phyloP scores from a whole-genome alignment of 495 filamentous ascomycete genomes.

The Cudoniella acicularis region DNA sequence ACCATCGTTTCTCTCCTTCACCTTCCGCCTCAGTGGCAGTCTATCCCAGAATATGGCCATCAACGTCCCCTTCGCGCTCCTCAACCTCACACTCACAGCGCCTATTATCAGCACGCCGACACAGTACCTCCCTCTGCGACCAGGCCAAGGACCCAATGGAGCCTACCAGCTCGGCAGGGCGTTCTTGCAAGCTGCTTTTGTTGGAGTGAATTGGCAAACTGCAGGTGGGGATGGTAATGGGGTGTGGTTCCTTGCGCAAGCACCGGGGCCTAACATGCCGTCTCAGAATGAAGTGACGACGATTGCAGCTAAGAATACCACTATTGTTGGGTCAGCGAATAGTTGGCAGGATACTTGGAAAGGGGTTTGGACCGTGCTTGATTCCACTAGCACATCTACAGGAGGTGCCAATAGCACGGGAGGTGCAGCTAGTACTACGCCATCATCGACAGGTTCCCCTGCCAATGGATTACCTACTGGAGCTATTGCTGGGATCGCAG shows the following conservation, averaged over 20 bases:
- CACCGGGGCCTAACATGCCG: slow-evolving; percentile 41
- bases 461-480: too few relatives aligned
- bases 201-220: slow-evolving; percentile 44
- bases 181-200: slow-evolving; percentile 55
- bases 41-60: slow-evolving; percentile 36
- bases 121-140: slow-evolving; percentile 51
- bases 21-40: slow-evolving; percentile 29
- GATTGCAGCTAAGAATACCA: slow-evolving; percentile 16
- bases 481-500: too few relatives aligned
- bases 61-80: slow-evolving; percentile 44
- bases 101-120: slow-evolving; percentile 41
- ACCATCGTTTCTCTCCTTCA: slow-evolving; percentile 41
- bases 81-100: slow-evolving; percentile 41
- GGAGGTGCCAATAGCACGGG: too few relatives aligned
- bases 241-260: slow-evolving; percentile 47
- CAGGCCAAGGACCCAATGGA: slow-evolving; percentile 17
- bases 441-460: too few relatives aligned
- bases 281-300: slow-evolving; percentile 15
- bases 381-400: not conserved
- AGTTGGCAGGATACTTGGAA: slow-evolving; percentile 38
- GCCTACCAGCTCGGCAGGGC: slow-evolving; percentile 45
- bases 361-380: slow-evolving; percentile 31
- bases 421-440: too few relatives aligned
- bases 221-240: slow-evolving; percentile 22
- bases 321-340: slow-evolving; percentile 25